Evolutionary conservation across 805 yeast species (phyloP).

Genomic region (Candida montana): DNA sequence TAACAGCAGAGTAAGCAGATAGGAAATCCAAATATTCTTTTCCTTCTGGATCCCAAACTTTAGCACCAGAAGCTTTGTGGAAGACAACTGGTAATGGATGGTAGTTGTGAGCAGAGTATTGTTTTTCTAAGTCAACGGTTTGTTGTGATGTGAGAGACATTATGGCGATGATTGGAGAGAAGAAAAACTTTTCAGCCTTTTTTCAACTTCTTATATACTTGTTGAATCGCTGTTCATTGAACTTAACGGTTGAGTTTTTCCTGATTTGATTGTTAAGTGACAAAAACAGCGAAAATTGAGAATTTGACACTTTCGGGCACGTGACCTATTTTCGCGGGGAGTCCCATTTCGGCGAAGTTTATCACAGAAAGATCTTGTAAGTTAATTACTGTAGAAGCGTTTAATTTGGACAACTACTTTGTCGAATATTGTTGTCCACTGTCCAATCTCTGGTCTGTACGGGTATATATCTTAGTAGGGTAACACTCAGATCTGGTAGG

Average conservation of each 20-base stretch:
- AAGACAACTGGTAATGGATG: constrained; percentile 96
- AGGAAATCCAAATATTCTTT: constrained; percentile 87
- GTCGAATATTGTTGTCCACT: too few species aligned
- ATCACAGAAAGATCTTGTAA: neutral
- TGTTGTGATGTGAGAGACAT: constrained; percentile 44
- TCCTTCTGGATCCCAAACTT: constrained; percentile 98
- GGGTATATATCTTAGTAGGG: too few species aligned
- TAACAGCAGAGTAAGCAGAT: constrained; percentile 94
- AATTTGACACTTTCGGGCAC: too few species aligned
- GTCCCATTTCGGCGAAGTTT: neutral
- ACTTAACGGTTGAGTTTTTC: constrained; percentile 2
- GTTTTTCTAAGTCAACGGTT: constrained; percentile 63
- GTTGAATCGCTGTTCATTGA: constrained; percentile 4
- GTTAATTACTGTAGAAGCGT: too few species aligned
- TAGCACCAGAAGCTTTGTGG: constrained; percentile 80
- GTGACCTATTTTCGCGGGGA: too few species aligned
- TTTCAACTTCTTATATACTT: constrained; percentile 3
- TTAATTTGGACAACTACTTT: too few species aligned
- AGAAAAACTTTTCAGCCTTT: neutral
- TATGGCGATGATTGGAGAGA: neutral
- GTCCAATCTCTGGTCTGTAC: too few species aligned
- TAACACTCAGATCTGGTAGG: too few species aligned
- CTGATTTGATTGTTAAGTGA: constrained; percentile 19
- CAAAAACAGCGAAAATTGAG: constrained; percentile 19
- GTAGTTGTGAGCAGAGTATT: constrained; percentile 93